Evolutionary conservation across 148 eudicot genomes (phyloP).

Genomic region (Mesembryanthemum crystallinum): DNA sequence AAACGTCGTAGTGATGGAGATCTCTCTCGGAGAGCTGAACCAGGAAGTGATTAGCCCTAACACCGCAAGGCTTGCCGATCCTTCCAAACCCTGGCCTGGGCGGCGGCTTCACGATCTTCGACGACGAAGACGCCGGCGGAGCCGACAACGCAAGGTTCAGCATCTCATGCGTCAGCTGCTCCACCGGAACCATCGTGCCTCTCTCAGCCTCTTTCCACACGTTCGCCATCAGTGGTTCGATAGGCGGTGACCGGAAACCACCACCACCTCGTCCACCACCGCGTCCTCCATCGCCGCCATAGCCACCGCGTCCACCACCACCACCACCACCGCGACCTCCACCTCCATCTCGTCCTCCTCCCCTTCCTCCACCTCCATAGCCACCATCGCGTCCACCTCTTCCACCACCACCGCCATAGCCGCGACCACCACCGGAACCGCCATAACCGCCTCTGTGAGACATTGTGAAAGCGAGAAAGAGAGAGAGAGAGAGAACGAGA

Average conservation of each 20-base stretch:
- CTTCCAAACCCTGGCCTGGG: constrained; percentile 59
- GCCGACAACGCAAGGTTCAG: constrained; percentile 24
- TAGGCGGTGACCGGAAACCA: constrained; percentile 5
- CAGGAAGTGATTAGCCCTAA: constrained; percentile 68
- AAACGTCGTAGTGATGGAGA: constrained; percentile 69
- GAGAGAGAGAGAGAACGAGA: background rate
- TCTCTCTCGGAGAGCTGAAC: constrained; percentile 48
- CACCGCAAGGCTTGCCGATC: constrained; percentile 36
- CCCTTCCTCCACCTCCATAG: constrained; percentile 11
- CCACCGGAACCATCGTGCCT: background rate
- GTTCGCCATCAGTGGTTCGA: constrained; percentile 4
- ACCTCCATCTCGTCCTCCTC: constrained; percentile 15
- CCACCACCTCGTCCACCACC: constrained; percentile 20
- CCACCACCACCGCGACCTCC: constrained; percentile 24
- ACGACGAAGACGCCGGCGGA: constrained; percentile 29
- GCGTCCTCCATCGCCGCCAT: constrained; percentile 20
- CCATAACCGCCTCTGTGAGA: background rate
- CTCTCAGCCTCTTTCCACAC: constrained; percentile 23
- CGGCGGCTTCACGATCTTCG: constrained; percentile 37
- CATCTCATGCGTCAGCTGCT: background rate
- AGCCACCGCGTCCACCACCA: constrained; percentile 24
- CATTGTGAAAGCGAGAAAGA: background rate
- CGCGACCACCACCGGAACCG: constrained; percentile 19
- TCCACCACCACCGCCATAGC: constrained; percentile 26
- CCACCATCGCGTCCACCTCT: constrained; percentile 19